Conservation (phyloP, 2,329 filamentous ascomycete genomes). For the Rutstroemia sp. region DNA sequence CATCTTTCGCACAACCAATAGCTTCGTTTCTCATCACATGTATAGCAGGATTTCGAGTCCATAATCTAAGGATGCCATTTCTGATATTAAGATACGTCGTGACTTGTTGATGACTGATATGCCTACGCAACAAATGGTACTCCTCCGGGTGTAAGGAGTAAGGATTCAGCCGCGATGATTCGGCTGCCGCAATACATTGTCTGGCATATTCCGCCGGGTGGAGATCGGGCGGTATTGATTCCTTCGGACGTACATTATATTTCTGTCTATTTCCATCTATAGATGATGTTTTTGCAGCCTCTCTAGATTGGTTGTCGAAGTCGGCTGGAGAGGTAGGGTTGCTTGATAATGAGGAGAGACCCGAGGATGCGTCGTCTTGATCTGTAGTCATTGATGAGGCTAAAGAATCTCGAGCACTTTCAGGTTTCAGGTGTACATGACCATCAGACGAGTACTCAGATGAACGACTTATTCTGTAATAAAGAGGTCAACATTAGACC, state of each 20-base stretch:
- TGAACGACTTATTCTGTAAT: conserved; percentile 19
- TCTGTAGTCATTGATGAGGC: conserved; percentile 49
- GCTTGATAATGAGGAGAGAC: conserved; percentile 48
- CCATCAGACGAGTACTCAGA: conserved; percentile 20
- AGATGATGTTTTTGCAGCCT: conserved; percentile 17
- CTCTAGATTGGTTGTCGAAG: conserved; percentile 32
- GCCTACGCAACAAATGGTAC: conserved; percentile 69
- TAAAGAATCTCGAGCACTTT: conserved; percentile 36
- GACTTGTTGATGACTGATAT: conserved; percentile 82
- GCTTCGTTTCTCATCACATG: conserved; percentile 79
- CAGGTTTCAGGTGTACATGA: conserved; percentile 25
- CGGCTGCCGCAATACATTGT: conserved; percentile 83
- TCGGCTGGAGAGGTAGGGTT: conserved; percentile 57
- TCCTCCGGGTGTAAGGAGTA: conserved; percentile 83
- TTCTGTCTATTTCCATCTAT: conserved; percentile 28
- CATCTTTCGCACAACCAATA: conserved; percentile 80
- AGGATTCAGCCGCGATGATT: conserved; percentile 81
- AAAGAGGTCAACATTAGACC: conserved; percentile 18
- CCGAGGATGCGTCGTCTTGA: conserved; percentile 39
- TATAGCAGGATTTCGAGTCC: conserved; percentile 79
- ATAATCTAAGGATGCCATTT: conserved; percentile 86
- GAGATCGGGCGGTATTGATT: conserved; percentile 74
- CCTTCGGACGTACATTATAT: conserved; percentile 63
- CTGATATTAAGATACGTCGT: conserved; percentile 94
- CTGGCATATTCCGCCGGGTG: conserved; percentile 73